A percentile compares a stretch with the other conserved stretches of the same genome.
These are phyloP conservation scores for Metarhizium brunneum DNA, from an alignment of 2,329 filamentous ascomycete genomes.

Conservation along the genomic window DNA sequence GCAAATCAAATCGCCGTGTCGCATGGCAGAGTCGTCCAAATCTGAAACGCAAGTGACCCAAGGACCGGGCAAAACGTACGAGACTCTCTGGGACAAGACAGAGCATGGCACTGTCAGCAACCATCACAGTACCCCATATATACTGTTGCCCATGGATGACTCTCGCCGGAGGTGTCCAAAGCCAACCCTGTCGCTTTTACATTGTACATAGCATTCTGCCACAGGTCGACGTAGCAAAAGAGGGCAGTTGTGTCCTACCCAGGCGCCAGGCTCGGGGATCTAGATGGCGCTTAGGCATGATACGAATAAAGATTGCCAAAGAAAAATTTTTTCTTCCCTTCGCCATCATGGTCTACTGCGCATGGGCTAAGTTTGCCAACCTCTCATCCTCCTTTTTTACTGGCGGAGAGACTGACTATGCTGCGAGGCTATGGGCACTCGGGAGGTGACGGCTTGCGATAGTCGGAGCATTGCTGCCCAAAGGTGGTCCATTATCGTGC, in stretches of 20 bases:
- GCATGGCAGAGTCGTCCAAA: too few relatives aligned
- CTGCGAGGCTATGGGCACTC: background rate
- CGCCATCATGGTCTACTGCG: background rate
- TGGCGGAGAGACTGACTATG: background rate
- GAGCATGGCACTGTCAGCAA: too few relatives aligned
- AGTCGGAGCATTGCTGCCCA: slow-evolving; percentile 12
- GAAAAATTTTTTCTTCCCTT: background rate
- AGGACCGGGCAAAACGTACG: too few relatives aligned
- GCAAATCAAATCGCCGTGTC: background rate
- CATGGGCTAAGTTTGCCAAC: too few relatives aligned
- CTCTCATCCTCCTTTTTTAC: too few relatives aligned
- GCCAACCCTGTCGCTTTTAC: background rate
- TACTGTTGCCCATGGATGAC: too few relatives aligned
- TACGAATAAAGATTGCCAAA: background rate
- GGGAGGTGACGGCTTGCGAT: background rate
- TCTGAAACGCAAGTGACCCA: too few relatives aligned
- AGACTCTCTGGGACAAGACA: too few relatives aligned
- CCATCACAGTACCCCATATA: too few relatives aligned
- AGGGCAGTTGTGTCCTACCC: background rate
- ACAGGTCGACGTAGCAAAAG: background rate
- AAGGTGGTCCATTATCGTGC: slow-evolving; percentile 1
- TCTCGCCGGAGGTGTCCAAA: background rate
- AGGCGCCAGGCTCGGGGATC: background rate
- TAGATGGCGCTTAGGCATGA: background rate
- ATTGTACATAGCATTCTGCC: background rate